Evolutionary conservation across 2,329 filamentous ascomycete species (phyloP), one percentile per base, ranked within the genome.

Genomic region (Paraconiothyrium sp.): DNA sequence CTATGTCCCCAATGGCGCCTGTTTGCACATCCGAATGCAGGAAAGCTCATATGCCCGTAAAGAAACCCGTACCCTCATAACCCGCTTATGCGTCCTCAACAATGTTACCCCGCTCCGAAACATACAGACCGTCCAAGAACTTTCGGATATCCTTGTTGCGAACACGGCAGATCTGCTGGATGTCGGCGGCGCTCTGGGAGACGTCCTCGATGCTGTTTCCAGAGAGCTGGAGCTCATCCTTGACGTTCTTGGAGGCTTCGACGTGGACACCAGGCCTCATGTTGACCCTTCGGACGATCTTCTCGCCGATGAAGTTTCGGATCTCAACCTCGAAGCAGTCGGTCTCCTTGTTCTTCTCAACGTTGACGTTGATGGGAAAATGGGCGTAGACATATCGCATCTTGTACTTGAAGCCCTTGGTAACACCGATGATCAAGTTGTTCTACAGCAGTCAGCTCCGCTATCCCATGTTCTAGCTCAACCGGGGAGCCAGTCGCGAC

Each of bases 361-460:
- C 84, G 89, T 97, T 98, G 87, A 99, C 94, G 89, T 99, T 99
- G 93, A 99, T 99, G 85, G 95, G 95, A 83, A 99, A 99, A 91
- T 99, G 95, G 83, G 95, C 95, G 84, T 99, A 99, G 85, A 99
- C 95, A 88, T 99, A 99, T 80, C 96, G 93, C 94, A 99, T 98
- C 92, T 99, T 99, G 92, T 99, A 99, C 88, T 96, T 96, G 92
- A 91, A 99, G 76, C 95, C 95, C 88, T 94, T 97, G 83, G 95
- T 99, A 74, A 99, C 95, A 84, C 95, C 95, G 78, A 94, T 90
- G 84, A 99, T 92, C 86, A 99, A 83, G 91, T 99, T 99, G 89
- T 96, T 92, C 74, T 76, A 58, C 37, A 61, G 52, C 61, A 57
- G 67, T 76, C 65, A 75, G 74, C 55, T 66, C 57, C 39, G 9